Percentiles rank a stretch among this genome's conserved stretches.
Evolutionary conservation across 495 filamentous ascomycete genomes (phyloP).

Genomic region (Viridothelium virens): DNA sequence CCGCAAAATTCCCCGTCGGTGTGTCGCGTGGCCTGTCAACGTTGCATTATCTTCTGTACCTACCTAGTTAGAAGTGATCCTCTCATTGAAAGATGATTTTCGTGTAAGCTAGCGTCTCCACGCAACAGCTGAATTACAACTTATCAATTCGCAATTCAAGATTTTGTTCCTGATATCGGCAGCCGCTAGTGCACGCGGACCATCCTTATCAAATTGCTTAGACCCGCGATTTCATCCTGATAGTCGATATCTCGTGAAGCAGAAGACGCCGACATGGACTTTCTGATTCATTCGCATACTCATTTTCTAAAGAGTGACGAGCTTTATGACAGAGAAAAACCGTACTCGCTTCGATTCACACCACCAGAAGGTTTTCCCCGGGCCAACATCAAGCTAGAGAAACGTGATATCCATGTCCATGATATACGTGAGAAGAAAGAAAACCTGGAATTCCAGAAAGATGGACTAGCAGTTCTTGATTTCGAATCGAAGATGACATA

Average conservation of each 20-base stretch:
- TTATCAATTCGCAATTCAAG: too few relatives aligned
- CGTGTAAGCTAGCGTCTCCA: too few relatives aligned
- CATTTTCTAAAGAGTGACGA: constrained; percentile 11
- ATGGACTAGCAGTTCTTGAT: constrained; percentile 4
- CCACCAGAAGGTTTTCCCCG: constrained; percentile 12
- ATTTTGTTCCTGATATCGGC: too few relatives aligned
- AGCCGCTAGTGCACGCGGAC: too few relatives aligned
- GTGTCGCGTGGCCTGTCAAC: too few relatives aligned
- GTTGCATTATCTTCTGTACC: too few relatives aligned
- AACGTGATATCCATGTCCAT: constrained; percentile 4
- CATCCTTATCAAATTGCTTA: too few relatives aligned
- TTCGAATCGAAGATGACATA: constrained; percentile 10
- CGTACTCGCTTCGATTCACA: constrained; percentile 13
- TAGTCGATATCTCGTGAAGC: not conserved
- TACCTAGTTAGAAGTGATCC: too few relatives aligned
- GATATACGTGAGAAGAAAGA: not conserved
- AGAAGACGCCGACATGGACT: not conserved
- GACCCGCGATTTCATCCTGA: too few relatives aligned
- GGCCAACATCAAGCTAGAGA: constrained; percentile 13
- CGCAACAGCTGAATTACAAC: too few relatives aligned
- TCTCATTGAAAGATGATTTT: too few relatives aligned
- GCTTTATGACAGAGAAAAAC: constrained; percentile 11
- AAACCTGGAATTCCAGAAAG: not conserved
- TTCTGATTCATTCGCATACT: not conserved
- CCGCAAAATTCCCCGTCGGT: too few relatives aligned